Evolutionary conservation across 208 protist genomes (phyloP).

Genomic region (Histomonas meleagridis): DNA sequence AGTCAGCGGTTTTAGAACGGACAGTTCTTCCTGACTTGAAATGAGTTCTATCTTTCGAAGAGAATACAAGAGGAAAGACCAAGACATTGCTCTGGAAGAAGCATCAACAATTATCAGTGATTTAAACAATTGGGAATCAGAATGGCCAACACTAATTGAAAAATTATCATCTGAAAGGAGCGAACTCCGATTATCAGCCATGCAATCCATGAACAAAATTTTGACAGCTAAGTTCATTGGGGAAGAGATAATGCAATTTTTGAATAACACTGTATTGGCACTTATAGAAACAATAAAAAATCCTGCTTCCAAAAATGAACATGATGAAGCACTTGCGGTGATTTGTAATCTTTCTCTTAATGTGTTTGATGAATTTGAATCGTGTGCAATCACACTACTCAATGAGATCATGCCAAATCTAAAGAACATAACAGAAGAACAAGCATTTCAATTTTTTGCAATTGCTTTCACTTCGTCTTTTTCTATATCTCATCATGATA

Average conservation of each 20-base stretch:
- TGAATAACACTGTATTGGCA: background rate
- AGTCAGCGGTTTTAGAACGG: no score
- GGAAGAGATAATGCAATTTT: background rate
- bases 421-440: background rate
- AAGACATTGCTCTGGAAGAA: background rate
- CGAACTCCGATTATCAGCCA: background rate
- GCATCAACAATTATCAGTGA: background rate
- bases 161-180: background rate
- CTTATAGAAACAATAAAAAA: background rate
- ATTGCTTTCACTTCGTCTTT: background rate
- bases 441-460: background rate
- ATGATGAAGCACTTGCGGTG: background rate
- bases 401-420: background rate
- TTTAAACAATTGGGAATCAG: background rate
- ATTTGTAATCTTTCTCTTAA: background rate
- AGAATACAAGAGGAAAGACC: background rate
- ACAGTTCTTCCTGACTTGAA: no score
- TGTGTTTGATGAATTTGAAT: background rate
- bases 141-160: background rate
- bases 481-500: background rate
- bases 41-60: background rate
- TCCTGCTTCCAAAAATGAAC: background rate
- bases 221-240: background rate
- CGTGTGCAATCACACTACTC: background rate
- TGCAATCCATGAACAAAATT: constrained; percentile 26